Base-by-base conservation (phyloP, 2,329 filamentous ascomycete species). In the Hypoxylon sp. region DNA sequence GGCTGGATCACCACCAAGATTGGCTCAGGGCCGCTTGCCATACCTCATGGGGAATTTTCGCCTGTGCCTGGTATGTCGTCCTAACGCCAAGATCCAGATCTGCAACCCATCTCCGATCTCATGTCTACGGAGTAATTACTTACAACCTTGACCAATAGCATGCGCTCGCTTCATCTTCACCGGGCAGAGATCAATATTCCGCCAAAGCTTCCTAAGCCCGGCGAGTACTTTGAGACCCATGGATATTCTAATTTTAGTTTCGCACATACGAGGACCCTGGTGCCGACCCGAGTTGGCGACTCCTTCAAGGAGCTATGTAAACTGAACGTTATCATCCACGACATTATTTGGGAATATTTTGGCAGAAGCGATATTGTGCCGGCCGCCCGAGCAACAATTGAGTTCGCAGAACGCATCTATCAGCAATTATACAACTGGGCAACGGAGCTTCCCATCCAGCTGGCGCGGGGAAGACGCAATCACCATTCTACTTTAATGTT, bases 1-100 rank as follows among this genome's bases (percentile, higher is more conserved):
- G 67, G 67, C 54, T 67, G 56, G 58, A 68, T 58, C 53, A 65
- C 28, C 67, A 68, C 22, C 52, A 67, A 59, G 61, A 68, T 55
- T 68, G 67, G 67, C 56, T 68, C 28, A 67, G 61, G 41, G 61
- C 64, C 28, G 67, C 67, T n/a, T 65, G 64, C 30, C 64, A 68
- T 55, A 67, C 67, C 34, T 64, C 67, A 19, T 68, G 67, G 67
- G 67, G 67, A 20, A 60, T 68, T 19, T 68, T 68, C 56, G 56
- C 58, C 7, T 68, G 56, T 22, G 67, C 56, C 32, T 67, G 64
- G 67, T 68, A 7, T 66, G 66, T 53, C 26, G 5, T n/a, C 32
- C 34, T 58, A 20, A 41, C 37, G 28, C 48, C n/a, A 49, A 41
- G 32, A 60, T 47, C 6, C 24, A 41, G 32, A 60, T 47, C 6